phyloP scores from a whole-genome alignment of 1,284 basidiomycete genomes.

The Sporisorium scitamineum region DNA sequence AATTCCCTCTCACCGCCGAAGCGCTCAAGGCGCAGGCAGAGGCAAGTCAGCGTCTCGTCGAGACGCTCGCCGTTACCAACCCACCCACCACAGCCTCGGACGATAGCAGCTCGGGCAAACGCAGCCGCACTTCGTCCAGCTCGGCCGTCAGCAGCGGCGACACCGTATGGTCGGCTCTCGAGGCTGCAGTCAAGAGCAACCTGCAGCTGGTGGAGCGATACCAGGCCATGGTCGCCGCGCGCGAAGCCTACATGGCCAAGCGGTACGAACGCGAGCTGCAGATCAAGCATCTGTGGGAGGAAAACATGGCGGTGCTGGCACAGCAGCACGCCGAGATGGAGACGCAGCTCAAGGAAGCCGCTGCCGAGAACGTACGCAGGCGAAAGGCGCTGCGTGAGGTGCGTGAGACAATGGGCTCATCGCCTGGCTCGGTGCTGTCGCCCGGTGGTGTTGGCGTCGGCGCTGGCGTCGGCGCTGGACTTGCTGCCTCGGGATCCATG shows the following conservation, averaged over 20 bases:
- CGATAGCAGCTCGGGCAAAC: constrained; percentile 68
- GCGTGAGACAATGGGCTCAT: constrained; percentile 66
- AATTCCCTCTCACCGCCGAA: constrained; percentile 47
- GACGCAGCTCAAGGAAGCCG: constrained; percentile 74
- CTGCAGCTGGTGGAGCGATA: constrained; percentile 77
- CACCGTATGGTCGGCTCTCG: constrained; percentile 39
- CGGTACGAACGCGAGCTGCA: constrained; percentile 81
- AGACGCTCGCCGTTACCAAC: constrained; percentile 25
- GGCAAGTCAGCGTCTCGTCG: constrained; percentile 41
- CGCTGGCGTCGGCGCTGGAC: constrained; percentile 8
- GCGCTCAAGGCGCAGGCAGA: constrained; percentile 55
- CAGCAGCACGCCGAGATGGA: constrained; percentile 88
- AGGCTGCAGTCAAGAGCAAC: constrained; percentile 33
- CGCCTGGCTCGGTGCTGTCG: constrained; percentile 60
- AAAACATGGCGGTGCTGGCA: constrained; percentile 86
- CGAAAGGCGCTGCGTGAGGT: constrained; percentile 69
- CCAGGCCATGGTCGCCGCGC: constrained; percentile 78
- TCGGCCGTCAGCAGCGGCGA: constrained; percentile 21
- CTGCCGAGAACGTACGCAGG: constrained; percentile 70
- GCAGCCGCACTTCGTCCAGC: constrained; percentile 73
- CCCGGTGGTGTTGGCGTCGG: constrained; percentile 16
- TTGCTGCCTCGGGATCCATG: constrained; percentile 19
- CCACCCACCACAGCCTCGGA: constrained; percentile 15
- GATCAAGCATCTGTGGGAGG: constrained; percentile 83
- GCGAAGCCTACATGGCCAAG: constrained; percentile 79